Base-by-base conservation (phyloP, 1,139 yeast genomes). In the Suhomyces yuchorum region DNA sequence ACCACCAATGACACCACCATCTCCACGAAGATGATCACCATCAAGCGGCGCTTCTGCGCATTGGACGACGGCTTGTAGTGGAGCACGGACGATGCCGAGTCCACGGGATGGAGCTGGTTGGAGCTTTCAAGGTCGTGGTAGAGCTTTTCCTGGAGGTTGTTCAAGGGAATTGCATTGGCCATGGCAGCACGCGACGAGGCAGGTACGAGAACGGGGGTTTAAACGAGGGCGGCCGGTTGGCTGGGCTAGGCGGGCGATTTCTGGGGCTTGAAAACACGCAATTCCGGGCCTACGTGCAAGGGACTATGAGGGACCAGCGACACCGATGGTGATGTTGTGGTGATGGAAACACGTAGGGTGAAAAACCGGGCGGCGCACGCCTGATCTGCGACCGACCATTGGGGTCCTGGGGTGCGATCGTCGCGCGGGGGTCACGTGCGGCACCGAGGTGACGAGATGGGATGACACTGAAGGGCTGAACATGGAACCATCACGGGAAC, bases 1-100 rank as follows among this genome's bases (percentile, higher is more conserved):
- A 71, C 55, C 4, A 55, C 36, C 26, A 59, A 24, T 4, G 73
- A 62, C 7, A 61, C 43, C 4, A 54, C 30, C 0, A 63, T 28
- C 51, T 72, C 76, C 12, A 61, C 42, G 1, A 68, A n/a, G 24
- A 71, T 51, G 40, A 30, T 26, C 20, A 48, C 20, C n/a, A 49
- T 17, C 11, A 52, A 43, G 19, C 48, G 46, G 9, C 49, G 39
- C 23, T 37, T 47, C 24, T 44, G 28, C 18, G 22, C 37, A 8
- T 28, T 28, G 20, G 40, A 22, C 1, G 34, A 33, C 24, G 47
- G 48, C 15, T 36, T 43, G 35, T 47, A 51, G 19, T 43, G 49
- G 17, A 44, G 42, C 6, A 34, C 33, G 4, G 42, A 42, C 11
- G 49, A 12, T 8, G 38, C 40, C 7, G 54, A 51, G 41, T 51